phyloP scores from a whole-genome alignment of 495 filamentous ascomycete genomes.

The Aspergillus bridgeri region DNA sequence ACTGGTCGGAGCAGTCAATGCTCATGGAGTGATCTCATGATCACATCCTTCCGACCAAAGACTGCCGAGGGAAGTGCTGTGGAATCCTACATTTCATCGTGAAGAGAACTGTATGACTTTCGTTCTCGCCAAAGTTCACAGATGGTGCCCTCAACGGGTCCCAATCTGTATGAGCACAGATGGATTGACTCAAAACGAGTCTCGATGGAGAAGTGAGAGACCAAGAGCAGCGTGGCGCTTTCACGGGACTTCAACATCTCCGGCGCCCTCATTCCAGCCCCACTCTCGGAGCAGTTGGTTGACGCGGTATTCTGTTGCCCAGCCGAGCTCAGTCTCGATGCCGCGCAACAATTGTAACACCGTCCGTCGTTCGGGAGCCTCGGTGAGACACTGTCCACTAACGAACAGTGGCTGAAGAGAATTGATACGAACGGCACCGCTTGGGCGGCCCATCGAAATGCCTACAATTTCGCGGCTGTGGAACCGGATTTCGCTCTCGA shows the following conservation, averaged over 20 bases:
- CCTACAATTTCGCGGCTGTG: constrained; percentile 58
- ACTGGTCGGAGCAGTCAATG: background rate
- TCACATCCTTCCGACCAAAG: background rate
- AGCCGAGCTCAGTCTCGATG: constrained; percentile 57
- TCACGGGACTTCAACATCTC: constrained; percentile 10
- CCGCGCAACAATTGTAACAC: constrained; percentile 52
- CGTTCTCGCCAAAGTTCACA: background rate
- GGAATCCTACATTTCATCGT: background rate
- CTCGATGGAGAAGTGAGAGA: background rate
- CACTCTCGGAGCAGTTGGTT: constrained; percentile 55
- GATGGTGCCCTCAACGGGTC: background rate
- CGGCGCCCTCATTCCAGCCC: constrained; percentile 40
- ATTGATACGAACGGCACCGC: constrained; percentile 55
- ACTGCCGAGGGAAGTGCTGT: too few species aligned
- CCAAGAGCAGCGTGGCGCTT: background rate
- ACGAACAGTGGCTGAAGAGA: constrained; percentile 60
- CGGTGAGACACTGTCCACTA: constrained; percentile 56
- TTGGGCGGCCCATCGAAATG: constrained; percentile 53
- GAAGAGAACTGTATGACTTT: background rate
- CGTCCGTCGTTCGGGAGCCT: constrained; percentile 46
- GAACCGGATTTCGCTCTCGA: constrained; percentile 49
- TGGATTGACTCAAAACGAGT: background rate
- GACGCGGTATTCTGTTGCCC: constrained; percentile 62
- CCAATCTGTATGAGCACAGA: background rate
- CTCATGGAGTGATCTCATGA: background rate